Percentiles rank a stretch among this genome's conserved stretches.
Evolutionary conservation across 129 eudicot genomes (phyloP).

Genomic region (Solidago caesia): DNA sequence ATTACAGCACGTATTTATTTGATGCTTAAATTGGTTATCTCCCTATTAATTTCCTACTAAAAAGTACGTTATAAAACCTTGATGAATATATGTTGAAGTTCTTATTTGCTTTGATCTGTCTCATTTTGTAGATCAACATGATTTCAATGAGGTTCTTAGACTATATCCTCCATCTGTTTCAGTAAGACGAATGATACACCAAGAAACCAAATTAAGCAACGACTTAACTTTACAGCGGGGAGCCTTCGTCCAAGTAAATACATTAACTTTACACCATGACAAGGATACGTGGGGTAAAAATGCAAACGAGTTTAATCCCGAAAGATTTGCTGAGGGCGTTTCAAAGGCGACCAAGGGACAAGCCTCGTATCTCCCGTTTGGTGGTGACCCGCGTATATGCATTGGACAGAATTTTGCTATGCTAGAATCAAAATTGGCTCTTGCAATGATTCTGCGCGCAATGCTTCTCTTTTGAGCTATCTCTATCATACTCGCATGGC

Average conservation of each 20-base stretch:
- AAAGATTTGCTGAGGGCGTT: constrained; percentile 51
- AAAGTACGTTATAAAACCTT: not conserved
- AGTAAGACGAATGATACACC: constrained; percentile 16
- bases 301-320: constrained; percentile 47
- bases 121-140: constrained; percentile 24
- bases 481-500: constrained; percentile 49
- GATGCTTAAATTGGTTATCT: not conserved
- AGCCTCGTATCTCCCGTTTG: constrained; percentile 41
- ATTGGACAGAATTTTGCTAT: constrained; percentile 51
- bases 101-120: no score
- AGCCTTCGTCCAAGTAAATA: constrained; percentile 24
- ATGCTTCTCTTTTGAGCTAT: constrained; percentile 38
- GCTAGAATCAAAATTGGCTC: constrained; percentile 42
- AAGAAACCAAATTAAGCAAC: constrained; percentile 31
- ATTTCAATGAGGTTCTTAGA: constrained; percentile 42
- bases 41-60: not conserved
- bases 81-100: not conserved
- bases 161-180: constrained; percentile 35
- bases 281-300: constrained; percentile 48
- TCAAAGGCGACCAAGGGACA: constrained; percentile 39
- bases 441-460: constrained; percentile 35
- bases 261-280: constrained; percentile 40
- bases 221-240: constrained; percentile 34
- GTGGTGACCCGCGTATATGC: constrained; percentile 52
- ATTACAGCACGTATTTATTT: not conserved